A percentile compares a stretch with the other conserved stretches of the same genome.
These are phyloP conservation scores for Apostasia shenzhenica DNA, from an alignment of 106 monocot genomes.

Conservation along the genomic window DNA sequence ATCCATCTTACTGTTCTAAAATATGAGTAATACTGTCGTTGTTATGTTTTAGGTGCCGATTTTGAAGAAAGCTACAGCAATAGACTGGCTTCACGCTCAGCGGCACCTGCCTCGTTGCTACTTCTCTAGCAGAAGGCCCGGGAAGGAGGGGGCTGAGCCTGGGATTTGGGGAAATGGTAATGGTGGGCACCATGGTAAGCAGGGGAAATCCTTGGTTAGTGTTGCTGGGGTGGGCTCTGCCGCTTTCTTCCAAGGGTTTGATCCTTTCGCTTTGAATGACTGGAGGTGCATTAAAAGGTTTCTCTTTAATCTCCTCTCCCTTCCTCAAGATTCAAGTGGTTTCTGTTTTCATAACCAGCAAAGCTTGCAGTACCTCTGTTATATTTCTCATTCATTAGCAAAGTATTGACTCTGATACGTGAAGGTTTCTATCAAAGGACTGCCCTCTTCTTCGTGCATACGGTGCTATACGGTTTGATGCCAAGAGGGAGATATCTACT, in stretches of 20 bases:
- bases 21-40: neutral
- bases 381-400: no score
- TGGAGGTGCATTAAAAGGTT: slow-evolving; percentile 87
- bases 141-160: neutral
- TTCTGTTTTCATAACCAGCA: no score
- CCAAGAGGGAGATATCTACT: slow-evolving; percentile 42
- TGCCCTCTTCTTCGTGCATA: slow-evolving; percentile 84
- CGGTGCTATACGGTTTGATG: slow-evolving; percentile 89
- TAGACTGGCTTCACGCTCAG: slow-evolving; percentile 78
- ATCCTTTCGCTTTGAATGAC: slow-evolving; percentile 60
- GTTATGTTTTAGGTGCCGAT: slow-evolving; percentile 56
- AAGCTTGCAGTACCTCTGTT: no score
- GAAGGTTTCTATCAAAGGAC: slow-evolving; percentile 72
- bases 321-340: no score
- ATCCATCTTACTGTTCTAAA: neutral
- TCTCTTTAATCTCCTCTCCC: neutral
- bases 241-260: slow-evolving; percentile 52
- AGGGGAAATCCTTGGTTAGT: slow-evolving; percentile 21
- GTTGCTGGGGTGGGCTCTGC: slow-evolving; percentile 90
- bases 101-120: slow-evolving; percentile 37
- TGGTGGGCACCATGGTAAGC: neutral
- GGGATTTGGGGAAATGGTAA: neutral
- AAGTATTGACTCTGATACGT: neutral
- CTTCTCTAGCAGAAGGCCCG: slow-evolving; percentile 56
- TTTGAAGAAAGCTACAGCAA: slow-evolving; percentile 41